Conservation (phyloP, 202 grass and related monocot species). For the Eragrostis tef region DNA sequence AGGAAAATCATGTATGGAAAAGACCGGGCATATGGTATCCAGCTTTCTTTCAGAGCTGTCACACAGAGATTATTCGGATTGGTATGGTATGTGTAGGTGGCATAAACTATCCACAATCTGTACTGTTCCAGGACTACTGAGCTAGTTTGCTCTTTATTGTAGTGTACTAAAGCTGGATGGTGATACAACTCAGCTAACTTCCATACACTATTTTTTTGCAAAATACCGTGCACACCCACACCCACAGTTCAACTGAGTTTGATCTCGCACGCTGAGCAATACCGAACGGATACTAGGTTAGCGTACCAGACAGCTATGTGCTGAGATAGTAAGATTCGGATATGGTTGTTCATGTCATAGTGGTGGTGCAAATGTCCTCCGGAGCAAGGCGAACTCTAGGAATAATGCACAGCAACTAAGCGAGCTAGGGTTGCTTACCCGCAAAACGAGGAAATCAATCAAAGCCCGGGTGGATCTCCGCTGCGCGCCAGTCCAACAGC, state of each 20-base stretch:
- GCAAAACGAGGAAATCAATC: not conserved
- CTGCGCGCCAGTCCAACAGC: not conserved
- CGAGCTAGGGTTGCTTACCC: constrained; percentile 3
- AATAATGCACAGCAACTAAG: not conserved
- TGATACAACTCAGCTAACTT: not conserved
- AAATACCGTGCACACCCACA: not conserved
- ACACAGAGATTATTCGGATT: not conserved
- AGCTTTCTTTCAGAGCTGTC: not conserved
- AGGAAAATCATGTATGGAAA: not conserved
- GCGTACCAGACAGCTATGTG: not conserved
- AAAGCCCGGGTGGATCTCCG: constrained; percentile 29
- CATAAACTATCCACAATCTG: constrained; percentile 10
- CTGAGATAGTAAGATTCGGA: constrained; percentile 13
- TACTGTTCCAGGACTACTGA: not conserved
- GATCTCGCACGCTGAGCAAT: not conserved
- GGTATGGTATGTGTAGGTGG: not conserved
- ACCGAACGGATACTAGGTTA: not conserved
- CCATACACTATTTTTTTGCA: not conserved
- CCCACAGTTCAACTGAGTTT: not conserved
- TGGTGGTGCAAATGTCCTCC: not conserved
- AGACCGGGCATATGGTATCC: not conserved
- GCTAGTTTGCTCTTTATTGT: not conserved
- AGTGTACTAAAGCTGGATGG: not conserved
- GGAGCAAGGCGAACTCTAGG: not conserved
- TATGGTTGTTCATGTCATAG: not conserved